phyloP scores from a whole-genome alignment of 495 filamentous ascomycete genomes.

The Pseudomonodictys pantanalensis region DNA sequence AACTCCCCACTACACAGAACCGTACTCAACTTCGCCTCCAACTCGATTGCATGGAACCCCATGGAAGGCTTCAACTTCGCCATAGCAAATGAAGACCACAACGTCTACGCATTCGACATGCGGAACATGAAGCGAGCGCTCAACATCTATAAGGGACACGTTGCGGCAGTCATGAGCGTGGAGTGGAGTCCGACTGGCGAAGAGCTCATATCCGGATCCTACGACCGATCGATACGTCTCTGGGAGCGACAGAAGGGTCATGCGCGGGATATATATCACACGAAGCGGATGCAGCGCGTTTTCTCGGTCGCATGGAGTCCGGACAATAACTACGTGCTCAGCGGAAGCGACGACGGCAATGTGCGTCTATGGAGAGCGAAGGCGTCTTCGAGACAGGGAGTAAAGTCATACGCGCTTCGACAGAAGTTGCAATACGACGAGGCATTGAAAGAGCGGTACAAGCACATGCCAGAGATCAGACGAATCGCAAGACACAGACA shows the following conservation, averaged over 20 bases:
- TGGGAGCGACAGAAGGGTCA: slow-evolving; percentile 80
- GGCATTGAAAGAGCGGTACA: slow-evolving; percentile 76
- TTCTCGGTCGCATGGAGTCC: slow-evolving; percentile 82
- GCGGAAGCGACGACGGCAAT: slow-evolving; percentile 89
- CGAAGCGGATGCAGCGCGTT: slow-evolving; percentile 95
- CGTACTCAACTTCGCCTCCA: slow-evolving; percentile 75
- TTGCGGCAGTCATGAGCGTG: slow-evolving; percentile 94
- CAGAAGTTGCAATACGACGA: slow-evolving; percentile 90
- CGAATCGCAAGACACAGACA: slow-evolving; percentile 89
- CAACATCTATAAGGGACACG: slow-evolving; percentile 94
- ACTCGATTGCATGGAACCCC: slow-evolving; percentile 89
- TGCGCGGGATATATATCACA: slow-evolving; percentile 92
- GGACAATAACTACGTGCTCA: slow-evolving; percentile 82
- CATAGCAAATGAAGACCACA: slow-evolving; percentile 76
- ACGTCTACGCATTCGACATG: slow-evolving; percentile 83
- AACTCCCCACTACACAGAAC: slow-evolving; percentile 75
- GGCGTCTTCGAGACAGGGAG: slow-evolving; percentile 78
- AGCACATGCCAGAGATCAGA: slow-evolving; percentile 93
- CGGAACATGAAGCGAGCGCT: slow-evolving; percentile 75
- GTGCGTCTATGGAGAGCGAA: slow-evolving; percentile 87
- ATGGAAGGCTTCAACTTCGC: slow-evolving; percentile 94
- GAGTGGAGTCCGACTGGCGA: slow-evolving; percentile 93
- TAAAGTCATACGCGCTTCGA: slow-evolving; percentile 79
- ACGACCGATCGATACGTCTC: slow-evolving; percentile 76
- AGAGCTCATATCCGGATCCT: slow-evolving; percentile 86